A percentile compares a stretch with the other conserved stretches of the same genome.
Evolutionary conservation across 345 rosid species (phyloP).

Genomic region (Viola odorata): DNA sequence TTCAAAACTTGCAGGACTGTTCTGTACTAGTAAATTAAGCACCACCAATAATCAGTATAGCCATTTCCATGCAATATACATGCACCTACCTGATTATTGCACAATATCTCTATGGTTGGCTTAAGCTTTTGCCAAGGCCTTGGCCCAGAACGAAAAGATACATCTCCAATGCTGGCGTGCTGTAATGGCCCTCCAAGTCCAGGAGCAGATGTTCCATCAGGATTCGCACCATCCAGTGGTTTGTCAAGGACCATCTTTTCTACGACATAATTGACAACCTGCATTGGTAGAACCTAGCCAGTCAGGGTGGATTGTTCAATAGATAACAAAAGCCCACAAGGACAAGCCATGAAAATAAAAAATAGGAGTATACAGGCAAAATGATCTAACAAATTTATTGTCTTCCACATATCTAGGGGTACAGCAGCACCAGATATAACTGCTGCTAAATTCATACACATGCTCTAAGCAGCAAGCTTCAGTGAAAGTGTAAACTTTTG

Average conservation of each 20-base stretch:
- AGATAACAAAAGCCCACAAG: no score
- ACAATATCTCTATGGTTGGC: slow-evolving; percentile 85
- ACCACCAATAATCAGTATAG: no score
- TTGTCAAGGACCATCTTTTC: slow-evolving; percentile 92
- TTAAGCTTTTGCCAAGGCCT: slow-evolving; percentile 75
- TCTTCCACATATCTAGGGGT: no score
- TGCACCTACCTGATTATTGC: slow-evolving; percentile 88
- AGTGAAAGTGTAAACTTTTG: no score
- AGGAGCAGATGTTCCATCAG: slow-evolving; percentile 58
- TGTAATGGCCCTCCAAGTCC: slow-evolving; percentile 59
- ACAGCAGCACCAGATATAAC: no score
- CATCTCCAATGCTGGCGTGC: slow-evolving; percentile 62
- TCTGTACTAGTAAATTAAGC: no score
- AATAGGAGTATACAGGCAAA: no score
- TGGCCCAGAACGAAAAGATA: slow-evolving; percentile 52
- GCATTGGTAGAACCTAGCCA: slow-evolving; percentile 11
- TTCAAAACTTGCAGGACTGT: no score
- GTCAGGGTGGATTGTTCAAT: not conserved
- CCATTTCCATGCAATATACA: not conserved
- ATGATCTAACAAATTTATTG: no score
- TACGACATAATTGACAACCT: slow-evolving; percentile 92
- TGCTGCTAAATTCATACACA: no score
- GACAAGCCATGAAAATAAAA: no score
- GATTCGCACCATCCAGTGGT: slow-evolving; percentile 49
- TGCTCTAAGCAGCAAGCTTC: no score